Evolutionary conservation across 305 asterid species (phyloP).

Genomic region (Fraxinus velutina): DNA sequence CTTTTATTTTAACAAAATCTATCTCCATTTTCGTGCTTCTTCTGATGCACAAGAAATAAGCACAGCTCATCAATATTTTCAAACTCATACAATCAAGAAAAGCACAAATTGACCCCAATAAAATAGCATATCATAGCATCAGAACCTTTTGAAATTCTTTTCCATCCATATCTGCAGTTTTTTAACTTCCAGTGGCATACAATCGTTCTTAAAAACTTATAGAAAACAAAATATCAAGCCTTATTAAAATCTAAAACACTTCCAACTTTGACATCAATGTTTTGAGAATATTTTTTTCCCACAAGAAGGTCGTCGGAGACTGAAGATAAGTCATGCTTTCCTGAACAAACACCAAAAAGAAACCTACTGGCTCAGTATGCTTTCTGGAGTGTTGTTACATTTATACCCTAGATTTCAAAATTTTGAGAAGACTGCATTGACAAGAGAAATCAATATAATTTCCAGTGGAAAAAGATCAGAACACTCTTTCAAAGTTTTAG

Average conservation of each 20-base stretch:
- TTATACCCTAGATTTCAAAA: not conserved
- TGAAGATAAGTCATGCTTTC: not conserved
- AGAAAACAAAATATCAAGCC: not conserved
- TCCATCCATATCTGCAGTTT: not conserved
- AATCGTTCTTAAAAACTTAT: not conserved
- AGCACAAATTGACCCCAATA: not conserved
- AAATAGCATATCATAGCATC: not conserved
- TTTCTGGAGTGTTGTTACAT: not conserved
- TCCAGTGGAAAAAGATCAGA: not conserved
- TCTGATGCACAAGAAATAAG: not conserved
- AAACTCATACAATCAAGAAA: not conserved
- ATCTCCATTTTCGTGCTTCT: constrained; percentile 1
- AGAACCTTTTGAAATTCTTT: not conserved
- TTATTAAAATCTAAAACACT: not conserved
- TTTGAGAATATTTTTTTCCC: not conserved
- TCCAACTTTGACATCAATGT: not conserved
- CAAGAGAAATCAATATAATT: not conserved
- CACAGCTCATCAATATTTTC: not conserved
- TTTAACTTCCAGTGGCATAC: not conserved
- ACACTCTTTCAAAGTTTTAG: not conserved
- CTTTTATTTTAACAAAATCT: not conserved
- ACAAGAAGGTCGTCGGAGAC: not conserved
- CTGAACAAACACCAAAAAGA: not conserved
- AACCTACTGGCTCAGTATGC: not conserved
- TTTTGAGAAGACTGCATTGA: not conserved